Base-by-base conservation (phyloP, 805 yeast genomes). In the Pichia eremophila region DNA sequence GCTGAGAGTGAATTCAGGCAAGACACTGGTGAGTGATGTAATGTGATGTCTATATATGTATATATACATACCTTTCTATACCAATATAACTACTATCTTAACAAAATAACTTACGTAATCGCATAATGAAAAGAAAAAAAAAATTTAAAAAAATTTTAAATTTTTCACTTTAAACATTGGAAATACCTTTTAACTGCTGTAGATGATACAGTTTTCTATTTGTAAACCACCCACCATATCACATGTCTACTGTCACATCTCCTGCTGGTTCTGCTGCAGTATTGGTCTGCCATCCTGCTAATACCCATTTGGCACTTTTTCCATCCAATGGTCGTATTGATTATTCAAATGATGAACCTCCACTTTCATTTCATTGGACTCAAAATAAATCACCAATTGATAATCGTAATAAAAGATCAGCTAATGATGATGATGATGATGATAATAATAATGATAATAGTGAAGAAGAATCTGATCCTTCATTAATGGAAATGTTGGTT, bases 241-340 rank as follows among this genome's bases (percentile, higher is more conserved):
- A 14, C n/a, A 34, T 34, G 36, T 14, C 36, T 8, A 34, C 36
- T 14, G 36, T 34, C 8, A 15, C 36, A 14, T 34, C 36, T 34
- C 36, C 36, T 34, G 36, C 36, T 3, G 36, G 36, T 14, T 34
- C 36, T 4, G 17, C 17, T 15, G 36, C 36, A 14, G 36, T 34
- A 8, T 14, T 34, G 8, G 36, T 34, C 4, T 34, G 36, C 36
- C 36, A 34, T 15, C 36, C 36, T 9, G 36, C 36, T 14, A 34
- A 34, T 15, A 34, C 36, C 8, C 36, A 34, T 15, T 15, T 34
- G 17, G n/a, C 36, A 15, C 17, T 34, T 8, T 15, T 34, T 6
- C 3, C 90, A 90, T 1, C 63, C 83, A 45, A 80, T 85, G 1
- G 79, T 70, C 35, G 12, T 31, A 64, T 70, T 46, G 78, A 72